Evolutionary conservation across 129 eudicot genomes (phyloP), one percentile per base, ranked within the genome.

Genomic region (Flaveria sonorensis): DNA sequence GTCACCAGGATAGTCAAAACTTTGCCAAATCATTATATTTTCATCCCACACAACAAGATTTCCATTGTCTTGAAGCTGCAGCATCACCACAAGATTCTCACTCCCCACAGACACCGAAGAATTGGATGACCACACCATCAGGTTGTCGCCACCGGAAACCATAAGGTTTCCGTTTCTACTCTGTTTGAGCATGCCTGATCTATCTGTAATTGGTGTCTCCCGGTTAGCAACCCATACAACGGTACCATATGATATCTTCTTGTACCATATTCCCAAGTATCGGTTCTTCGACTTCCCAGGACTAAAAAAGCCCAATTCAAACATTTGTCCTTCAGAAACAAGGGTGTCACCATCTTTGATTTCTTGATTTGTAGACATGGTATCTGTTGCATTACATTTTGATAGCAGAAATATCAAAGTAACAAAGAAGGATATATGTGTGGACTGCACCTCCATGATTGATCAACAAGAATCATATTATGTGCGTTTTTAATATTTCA

Each of bases 1-100:
- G 72, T 82, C 79, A 52, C 55, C 51, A 2, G 70, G 82, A 78
- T 77, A 32, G 72, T 77, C 82, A 63, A 82, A 82, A 53, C 86
- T 81, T 64, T 81, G 78, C 85, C 85, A 82, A 21, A 76, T 28
- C 26, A 18, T 36, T 76, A 15, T 43, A 43, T 8, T 43, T 43
- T 43, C 15, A 47, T 72, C 32, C 71, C 71, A 23, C 7, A 79
- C 8, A 15, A 71, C 70, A 62, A 79, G 73, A 72, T 79, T 79
- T 24, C 78, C 78, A 2, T 28, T 40, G 72, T 79, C 73, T 4
- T 71, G 72, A 36, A 79, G 72, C 20, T 53, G 75, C 16, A 45
- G 59, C 39, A 11, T 62, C 24, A 45, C 73, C 57, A 11, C 63
- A 8, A 26, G 12, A 73, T 23, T 18, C 26, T 10, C 14, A 28